Conservation (phyloP, 306 rosid species). For the Senna siamea region DNA sequence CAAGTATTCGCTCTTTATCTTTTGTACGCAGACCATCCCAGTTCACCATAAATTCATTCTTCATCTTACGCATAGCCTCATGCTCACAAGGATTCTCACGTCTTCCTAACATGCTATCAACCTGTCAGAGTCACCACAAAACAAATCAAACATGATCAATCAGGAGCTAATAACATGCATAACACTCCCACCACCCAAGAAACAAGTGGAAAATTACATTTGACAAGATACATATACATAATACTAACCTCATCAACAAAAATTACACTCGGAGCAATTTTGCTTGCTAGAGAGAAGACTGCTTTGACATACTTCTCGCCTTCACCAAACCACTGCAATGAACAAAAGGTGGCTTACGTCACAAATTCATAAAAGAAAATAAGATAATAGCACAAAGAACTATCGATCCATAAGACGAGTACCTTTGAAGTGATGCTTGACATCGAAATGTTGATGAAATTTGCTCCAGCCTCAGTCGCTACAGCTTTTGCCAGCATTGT, state of each 20-base stretch:
- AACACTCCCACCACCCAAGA: neutral
- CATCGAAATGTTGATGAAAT: constrained; percentile 95
- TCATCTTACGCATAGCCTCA: constrained; percentile 98
- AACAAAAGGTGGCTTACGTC: neutral
- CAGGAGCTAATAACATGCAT: neutral
- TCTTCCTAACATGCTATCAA: constrained; percentile 97
- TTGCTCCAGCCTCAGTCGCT: constrained; percentile 99
- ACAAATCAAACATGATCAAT: neutral
- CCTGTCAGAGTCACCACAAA: constrained; percentile 53
- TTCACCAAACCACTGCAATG: constrained; percentile 95
- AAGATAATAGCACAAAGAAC: neutral
- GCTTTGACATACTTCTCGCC: constrained; percentile 98
- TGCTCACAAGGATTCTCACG: constrained; percentile 97
- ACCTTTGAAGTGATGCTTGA: constrained; percentile 97
- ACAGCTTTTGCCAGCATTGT: constrained; percentile 99
- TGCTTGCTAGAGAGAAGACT: constrained; percentile 92
- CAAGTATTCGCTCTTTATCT: constrained; percentile 91
- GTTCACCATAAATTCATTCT: constrained; percentile 97
- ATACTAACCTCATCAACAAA: constrained; percentile 94
- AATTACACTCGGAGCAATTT: constrained; percentile 94
- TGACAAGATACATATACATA: neutral
- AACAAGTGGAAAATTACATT: constrained; percentile 11
- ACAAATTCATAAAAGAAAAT: constrained; percentile 19
- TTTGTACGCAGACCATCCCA: constrained; percentile 99
- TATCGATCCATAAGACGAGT: constrained; percentile 20